Conservation (phyloP, 2,329 filamentous ascomycete species). For the Aspergillus japonicus region DNA sequence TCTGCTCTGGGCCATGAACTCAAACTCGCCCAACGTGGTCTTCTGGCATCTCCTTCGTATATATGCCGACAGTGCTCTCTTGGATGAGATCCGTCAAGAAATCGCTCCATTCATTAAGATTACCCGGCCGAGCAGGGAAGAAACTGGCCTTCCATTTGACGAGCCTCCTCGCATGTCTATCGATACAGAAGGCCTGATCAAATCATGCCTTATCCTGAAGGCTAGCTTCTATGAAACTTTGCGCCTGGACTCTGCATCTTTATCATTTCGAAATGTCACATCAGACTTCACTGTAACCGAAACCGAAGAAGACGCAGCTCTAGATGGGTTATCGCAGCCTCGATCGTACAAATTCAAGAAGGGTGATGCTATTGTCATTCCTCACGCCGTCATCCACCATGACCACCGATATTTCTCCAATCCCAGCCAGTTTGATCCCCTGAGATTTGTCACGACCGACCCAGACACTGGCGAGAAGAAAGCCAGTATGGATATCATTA, state of each 20-base stretch:
- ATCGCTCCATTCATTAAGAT: slow-evolving; percentile 45
- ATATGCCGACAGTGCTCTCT: slow-evolving; percentile 41
- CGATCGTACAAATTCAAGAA: slow-evolving; percentile 42
- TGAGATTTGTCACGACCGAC: slow-evolving; percentile 48
- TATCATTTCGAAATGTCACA: slow-evolving; percentile 44
- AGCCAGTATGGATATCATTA: slow-evolving; percentile 43
- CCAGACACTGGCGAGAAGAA: slow-evolving; percentile 35
- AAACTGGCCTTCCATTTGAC: slow-evolving; percentile 43
- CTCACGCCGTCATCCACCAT: slow-evolving; percentile 46
- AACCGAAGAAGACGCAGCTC: slow-evolving; percentile 37
- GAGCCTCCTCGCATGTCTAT: slow-evolving; percentile 46
- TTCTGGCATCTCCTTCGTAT: slow-evolving; percentile 54
- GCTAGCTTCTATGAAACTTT: slow-evolving; percentile 49
- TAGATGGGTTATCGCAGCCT: slow-evolving; percentile 27
- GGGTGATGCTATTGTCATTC: slow-evolving; percentile 46
- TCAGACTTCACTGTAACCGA: slow-evolving; percentile 42
- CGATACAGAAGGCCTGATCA: slow-evolving; percentile 41
- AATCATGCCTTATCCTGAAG: slow-evolving; percentile 48
- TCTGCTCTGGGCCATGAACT: slow-evolving; percentile 57
- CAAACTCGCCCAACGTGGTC: slow-evolving; percentile 53
- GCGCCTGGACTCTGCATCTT: slow-evolving; percentile 44
- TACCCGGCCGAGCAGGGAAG: slow-evolving; percentile 34
- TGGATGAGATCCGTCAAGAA: slow-evolving; percentile 47
- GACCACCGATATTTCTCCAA: slow-evolving; percentile 43
- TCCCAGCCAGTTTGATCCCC: slow-evolving; percentile 45